These are phyloP conservation scores for Eremothecium gossypii DNA, from an alignment of 1,139 yeast species.

Conservation along the genomic window DNA sequence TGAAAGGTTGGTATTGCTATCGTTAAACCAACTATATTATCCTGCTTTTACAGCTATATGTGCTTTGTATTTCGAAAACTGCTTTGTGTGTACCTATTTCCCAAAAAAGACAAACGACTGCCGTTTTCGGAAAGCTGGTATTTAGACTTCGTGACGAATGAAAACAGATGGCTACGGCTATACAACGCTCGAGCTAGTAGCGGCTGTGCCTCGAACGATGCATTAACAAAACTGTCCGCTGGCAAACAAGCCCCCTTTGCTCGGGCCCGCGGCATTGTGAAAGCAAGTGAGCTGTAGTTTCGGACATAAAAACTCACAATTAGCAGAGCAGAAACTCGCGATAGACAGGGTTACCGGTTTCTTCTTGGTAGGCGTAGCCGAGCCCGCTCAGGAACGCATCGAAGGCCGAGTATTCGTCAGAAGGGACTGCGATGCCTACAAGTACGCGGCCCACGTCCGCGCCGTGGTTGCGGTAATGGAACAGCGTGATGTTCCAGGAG, in stretches of 20 bases:
- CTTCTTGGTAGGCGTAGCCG: slow-evolving; percentile 74
- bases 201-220: no score
- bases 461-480: slow-evolving; percentile 96
- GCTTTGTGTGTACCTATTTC: slow-evolving; percentile 3
- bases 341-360: slow-evolving; percentile 76
- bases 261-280: no score
- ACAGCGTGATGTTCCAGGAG: slow-evolving; percentile 86
- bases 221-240: no score
- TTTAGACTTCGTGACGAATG: no score
- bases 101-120: not conserved
- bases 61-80: not conserved
- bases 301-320: not conserved
- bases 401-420: slow-evolving; percentile 53
- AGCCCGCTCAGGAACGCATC: slow-evolving; percentile 58
- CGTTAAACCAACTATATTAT: no score
- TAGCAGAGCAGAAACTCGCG: slow-evolving; percentile 51
- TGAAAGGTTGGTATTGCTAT: no score
- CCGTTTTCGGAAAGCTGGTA: not conserved
- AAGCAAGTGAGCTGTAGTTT: no score
- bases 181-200: no score
- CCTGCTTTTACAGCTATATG: no score
- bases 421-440: slow-evolving; percentile 83
- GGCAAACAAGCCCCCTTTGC: no score
- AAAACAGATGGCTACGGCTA: no score
- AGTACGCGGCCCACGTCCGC: slow-evolving; percentile 87